phyloP scores from a whole-genome alignment of 164 flowering plant species.

The Dillenia suffruticosa region DNA sequence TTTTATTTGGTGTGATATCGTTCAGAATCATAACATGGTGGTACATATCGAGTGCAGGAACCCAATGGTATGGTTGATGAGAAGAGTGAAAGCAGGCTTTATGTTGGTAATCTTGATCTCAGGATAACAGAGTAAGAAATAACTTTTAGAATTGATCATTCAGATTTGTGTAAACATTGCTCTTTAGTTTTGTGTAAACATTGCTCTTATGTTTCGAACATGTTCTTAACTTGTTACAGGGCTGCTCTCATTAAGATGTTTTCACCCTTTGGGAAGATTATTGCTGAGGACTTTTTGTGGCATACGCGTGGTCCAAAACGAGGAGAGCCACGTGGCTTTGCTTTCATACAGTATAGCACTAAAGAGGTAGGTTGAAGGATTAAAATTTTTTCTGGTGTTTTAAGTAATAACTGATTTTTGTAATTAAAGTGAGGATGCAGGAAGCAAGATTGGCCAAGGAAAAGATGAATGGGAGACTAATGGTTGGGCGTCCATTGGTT shows the following conservation, averaged over 20 bases:
- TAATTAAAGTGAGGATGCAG: slow-evolving; percentile 89
- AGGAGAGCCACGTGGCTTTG: slow-evolving; percentile 90
- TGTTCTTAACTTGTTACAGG: slow-evolving; percentile 24
- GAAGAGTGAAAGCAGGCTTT: slow-evolving; percentile 60
- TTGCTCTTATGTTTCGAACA: not conserved
- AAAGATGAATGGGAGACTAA: slow-evolving; percentile 83
- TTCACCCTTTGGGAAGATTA: slow-evolving; percentile 83
- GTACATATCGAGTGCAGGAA: slow-evolving; percentile 36
- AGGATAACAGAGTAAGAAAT: slow-evolving; percentile 65
- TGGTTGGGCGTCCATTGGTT: slow-evolving; percentile 80
- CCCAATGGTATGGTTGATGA: slow-evolving; percentile 36
- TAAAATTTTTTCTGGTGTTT: not conserved
- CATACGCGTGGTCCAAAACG: slow-evolving; percentile 89
- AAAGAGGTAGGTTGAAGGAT: slow-evolving; percentile 58
- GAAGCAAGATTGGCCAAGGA: slow-evolving; percentile 85
- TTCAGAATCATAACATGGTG: too few relatives aligned
- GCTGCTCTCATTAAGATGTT: slow-evolving; percentile 78
- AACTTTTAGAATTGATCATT: too few relatives aligned
- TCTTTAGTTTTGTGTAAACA: not conserved
- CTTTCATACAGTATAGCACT: slow-evolving; percentile 70
- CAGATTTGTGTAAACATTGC: slow-evolving; percentile 12
- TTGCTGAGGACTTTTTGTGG: slow-evolving; percentile 78
- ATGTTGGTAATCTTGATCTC: slow-evolving; percentile 76
- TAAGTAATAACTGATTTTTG: slow-evolving; percentile 41
- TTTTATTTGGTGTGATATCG: too few relatives aligned